Conservation (phyloP, 805 yeast species). For the Nakazawaea anatomiae region DNA sequence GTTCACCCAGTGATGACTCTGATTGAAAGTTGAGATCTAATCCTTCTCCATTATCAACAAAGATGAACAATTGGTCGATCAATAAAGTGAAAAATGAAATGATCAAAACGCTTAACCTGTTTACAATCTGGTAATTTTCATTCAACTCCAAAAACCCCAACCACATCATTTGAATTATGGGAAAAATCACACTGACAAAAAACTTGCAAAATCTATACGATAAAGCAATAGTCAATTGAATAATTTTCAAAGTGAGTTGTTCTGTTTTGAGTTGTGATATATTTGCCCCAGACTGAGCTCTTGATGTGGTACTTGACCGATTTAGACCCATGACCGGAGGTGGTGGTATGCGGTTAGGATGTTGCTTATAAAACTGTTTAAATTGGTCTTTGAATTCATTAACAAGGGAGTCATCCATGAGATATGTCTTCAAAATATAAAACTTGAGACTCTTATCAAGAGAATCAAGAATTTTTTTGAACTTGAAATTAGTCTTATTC, state of each 20-base stretch:
- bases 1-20: not conserved
- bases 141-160: slow-evolving; percentile 1
- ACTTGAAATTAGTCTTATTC: not conserved
- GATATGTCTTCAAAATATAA: slow-evolving; percentile 13
- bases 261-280: not conserved
- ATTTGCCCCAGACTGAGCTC: not conserved
- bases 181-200: not conserved
- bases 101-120: not conserved
- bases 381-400: slow-evolving; percentile 8
- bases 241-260: not conserved
- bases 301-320: not conserved
- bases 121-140: not conserved
- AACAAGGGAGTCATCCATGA: slow-evolving; percentile 15
- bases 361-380: not conserved
- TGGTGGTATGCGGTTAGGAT: not conserved
- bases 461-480: slow-evolving; percentile 7
- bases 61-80: slow-evolving; percentile 2
- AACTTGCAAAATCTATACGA: not conserved
- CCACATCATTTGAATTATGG: slow-evolving; percentile 1
- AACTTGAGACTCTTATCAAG: slow-evolving; percentile 15
- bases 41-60: slow-evolving; percentile 1
- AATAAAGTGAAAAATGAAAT: not conserved
- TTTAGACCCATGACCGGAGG: not conserved
- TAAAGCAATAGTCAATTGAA: slow-evolving; percentile 4
- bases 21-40: not conserved